Conservation (phyloP, 257 asterid genomes). For the Salvia splendens region DNA sequence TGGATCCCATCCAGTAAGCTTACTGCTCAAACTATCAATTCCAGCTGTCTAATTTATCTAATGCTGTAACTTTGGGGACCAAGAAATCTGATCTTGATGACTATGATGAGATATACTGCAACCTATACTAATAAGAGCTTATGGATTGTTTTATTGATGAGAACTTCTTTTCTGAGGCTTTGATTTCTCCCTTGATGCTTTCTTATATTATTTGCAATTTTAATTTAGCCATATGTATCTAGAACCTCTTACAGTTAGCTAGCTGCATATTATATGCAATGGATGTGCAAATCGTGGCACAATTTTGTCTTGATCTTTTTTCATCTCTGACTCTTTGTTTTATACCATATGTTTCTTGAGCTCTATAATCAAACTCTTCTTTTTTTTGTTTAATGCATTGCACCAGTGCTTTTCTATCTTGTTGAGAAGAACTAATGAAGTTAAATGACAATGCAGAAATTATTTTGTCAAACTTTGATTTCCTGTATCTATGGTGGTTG, state of each 20-base stretch:
- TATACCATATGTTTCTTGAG: constrained; percentile 7
- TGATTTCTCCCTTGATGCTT: constrained; percentile 18
- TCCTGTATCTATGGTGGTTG: constrained; percentile 26
- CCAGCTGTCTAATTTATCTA: constrained; percentile 11
- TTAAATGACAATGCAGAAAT: constrained; percentile 8
- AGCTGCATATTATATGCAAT: neutral
- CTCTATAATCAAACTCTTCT: constrained; percentile 5
- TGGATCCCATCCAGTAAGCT: constrained; percentile 90
- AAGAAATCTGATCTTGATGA: constrained; percentile 29
- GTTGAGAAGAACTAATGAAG: neutral
- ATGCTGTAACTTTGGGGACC: constrained; percentile 20
- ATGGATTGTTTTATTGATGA: constrained; percentile 12
- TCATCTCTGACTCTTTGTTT: neutral
- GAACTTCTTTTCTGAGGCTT: constrained; percentile 17
- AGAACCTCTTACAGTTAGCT: constrained; percentile 10
- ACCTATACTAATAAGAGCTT: neutral
- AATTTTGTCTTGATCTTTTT: neutral
- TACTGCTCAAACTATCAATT: constrained; percentile 21
- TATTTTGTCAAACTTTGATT: constrained; percentile 20
- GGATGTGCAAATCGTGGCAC: neutral
- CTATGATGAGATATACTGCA: neutral
- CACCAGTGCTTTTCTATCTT: neutral
- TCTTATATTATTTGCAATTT: constrained; percentile 18
- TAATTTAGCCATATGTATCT: constrained; percentile 22
- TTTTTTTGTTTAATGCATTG: constrained; percentile 15